Evolutionary conservation across 106 monocot species (phyloP).

Genomic region (Posidonia australis): DNA sequence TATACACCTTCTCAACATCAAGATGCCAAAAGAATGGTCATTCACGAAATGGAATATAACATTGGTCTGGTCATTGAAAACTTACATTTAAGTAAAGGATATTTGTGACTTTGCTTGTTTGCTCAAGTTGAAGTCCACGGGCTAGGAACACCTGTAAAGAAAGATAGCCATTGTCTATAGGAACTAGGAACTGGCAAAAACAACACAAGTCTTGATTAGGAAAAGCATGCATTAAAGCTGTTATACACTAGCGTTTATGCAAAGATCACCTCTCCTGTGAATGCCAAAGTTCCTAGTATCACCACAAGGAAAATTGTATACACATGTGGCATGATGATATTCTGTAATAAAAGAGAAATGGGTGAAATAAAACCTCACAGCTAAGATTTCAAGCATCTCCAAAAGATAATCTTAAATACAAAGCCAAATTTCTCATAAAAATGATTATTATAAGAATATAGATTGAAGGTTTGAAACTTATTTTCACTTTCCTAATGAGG

Average conservation of each 20-base stretch:
- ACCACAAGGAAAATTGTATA: conserved; percentile 29
- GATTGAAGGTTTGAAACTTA: too few species aligned
- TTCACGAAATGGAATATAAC: too few species aligned
- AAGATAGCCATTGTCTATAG: background rate
- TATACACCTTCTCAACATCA: too few species aligned
- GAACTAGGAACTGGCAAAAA: too few species aligned
- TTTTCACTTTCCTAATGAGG: too few species aligned
- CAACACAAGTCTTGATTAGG: background rate
- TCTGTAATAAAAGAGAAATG: conserved; percentile 14
- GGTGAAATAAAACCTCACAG: background rate
- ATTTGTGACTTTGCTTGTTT: conserved; percentile 38
- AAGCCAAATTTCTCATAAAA: background rate
- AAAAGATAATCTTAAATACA: background rate
- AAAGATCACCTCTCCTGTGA: conserved; percentile 46
- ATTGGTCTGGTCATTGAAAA: too few species aligned
- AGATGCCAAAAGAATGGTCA: too few species aligned
- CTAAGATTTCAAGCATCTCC: background rate
- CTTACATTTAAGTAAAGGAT: conserved; percentile 39
- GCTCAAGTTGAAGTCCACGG: conserved; percentile 53
- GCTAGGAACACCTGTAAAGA: conserved; percentile 32
- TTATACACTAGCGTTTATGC: background rate
- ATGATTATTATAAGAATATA: background rate
- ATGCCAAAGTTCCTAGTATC: conserved; percentile 38
- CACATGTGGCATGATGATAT: conserved; percentile 34
- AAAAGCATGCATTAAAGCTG: background rate